These are phyloP conservation scores for Chalciporus sphaerocephalus DNA, from an alignment of 768 basidiomycete genomes.

Conservation along the genomic window DNA sequence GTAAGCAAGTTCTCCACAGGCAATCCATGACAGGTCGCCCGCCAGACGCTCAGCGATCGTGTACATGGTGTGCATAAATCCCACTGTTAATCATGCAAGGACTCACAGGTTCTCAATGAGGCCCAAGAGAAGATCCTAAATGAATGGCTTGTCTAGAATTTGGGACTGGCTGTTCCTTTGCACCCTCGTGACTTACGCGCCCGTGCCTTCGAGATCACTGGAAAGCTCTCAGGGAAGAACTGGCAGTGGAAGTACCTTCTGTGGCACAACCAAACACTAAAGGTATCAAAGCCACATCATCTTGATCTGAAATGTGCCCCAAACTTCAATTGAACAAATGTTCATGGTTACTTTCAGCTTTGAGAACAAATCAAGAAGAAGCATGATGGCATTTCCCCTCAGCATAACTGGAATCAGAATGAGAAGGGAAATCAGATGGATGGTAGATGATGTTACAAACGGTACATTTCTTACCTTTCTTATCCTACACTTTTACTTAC, in stretches of 20 bases:
- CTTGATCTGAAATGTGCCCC: conserved; percentile 5
- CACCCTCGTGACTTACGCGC: not conserved
- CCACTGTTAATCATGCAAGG: not conserved
- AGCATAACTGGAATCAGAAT: conserved; percentile 11
- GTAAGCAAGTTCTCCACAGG: not conserved
- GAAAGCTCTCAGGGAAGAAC: not conserved
- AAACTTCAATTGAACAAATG: conserved; percentile 3
- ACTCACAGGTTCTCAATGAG: not conserved
- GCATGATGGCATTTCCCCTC: conserved; percentile 3
- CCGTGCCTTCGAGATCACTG: not conserved
- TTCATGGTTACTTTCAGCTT: not conserved
- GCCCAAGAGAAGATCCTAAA: conserved; percentile 1
- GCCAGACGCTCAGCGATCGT: conserved; percentile 1
- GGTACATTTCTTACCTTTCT: no score
- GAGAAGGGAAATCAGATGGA: conserved; percentile 12
- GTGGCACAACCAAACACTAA: not conserved
- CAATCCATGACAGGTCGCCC: not conserved
- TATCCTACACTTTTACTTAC: no score
- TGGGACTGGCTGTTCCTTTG: not conserved
- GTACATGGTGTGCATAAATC: not conserved
- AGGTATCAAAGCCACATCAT: not conserved
- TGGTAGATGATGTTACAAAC: no score
- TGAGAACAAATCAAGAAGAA: not conserved
- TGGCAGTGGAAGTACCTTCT: not conserved
- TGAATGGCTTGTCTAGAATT: not conserved